A percentile compares a stretch with the other conserved stretches of the same genome.
Evolutionary conservation across 805 yeast genomes (phyloP).

Genomic region (Cyberlindnera amylophila): DNA sequence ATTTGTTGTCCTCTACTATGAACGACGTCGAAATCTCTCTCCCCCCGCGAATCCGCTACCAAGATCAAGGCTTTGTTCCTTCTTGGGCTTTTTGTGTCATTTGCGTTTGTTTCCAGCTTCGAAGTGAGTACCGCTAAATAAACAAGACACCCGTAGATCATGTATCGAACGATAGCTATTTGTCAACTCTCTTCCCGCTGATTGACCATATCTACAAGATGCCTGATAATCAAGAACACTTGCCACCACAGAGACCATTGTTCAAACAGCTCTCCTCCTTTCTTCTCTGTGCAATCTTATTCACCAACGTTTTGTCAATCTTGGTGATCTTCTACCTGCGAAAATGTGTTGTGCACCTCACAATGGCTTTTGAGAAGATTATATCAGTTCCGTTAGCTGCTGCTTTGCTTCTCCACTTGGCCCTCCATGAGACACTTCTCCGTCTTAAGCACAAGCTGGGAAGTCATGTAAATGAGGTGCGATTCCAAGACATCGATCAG

Average conservation of each 20-base stretch:
- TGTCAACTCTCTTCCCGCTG: too few species aligned
- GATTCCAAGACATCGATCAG: neutral
- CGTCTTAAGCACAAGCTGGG: neutral
- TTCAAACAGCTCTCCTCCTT: neutral
- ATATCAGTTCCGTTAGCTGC: slow-evolving; percentile 8
- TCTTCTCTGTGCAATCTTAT: neutral
- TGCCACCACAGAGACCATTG: neutral
- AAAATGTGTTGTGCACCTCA: neutral
- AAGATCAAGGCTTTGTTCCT: too few species aligned
- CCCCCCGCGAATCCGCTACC: too few species aligned
- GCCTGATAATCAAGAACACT: too few species aligned
- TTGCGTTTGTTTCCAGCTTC: too few species aligned
- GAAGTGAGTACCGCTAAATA: too few species aligned
- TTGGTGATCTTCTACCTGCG: neutral
- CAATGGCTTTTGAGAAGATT: neutral
- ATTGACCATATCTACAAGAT: too few species aligned
- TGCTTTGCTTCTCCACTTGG: slow-evolving; percentile 3
- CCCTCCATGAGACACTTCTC: slow-evolving; percentile 3
- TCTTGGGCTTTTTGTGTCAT: too few species aligned
- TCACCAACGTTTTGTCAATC: neutral
- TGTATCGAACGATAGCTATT: too few species aligned
- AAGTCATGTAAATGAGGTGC: too few species aligned
- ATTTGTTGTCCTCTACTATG: neutral
- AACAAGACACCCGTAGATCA: too few species aligned
- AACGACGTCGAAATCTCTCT: too few species aligned